Conservation (phyloP, 305 asterid genomes). For the Monarda citriodora region DNA sequence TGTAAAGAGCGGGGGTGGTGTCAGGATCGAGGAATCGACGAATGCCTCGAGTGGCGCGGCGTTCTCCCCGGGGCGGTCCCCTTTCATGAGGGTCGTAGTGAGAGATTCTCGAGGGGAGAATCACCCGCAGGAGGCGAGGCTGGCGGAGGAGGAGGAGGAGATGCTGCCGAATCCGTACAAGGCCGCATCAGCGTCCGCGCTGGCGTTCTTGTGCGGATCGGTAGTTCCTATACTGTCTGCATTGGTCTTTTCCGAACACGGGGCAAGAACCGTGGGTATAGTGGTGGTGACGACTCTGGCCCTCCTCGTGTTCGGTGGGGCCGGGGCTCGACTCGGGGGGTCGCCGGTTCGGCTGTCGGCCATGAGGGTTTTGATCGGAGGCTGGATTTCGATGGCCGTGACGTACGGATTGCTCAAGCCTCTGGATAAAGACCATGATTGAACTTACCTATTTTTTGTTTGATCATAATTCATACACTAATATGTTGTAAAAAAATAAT, state of each 20-base stretch:
- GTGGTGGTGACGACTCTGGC: constrained; percentile 42
- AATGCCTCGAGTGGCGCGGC: neutral
- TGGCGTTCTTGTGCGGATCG: constrained; percentile 55
- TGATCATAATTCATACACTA: too few species aligned
- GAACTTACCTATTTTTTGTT: too few species aligned
- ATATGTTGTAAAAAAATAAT: too few species aligned
- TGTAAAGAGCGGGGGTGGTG: constrained; percentile 1
- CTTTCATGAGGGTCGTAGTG: constrained; percentile 17
- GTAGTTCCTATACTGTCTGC: constrained; percentile 46
- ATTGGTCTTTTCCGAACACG: constrained; percentile 19
- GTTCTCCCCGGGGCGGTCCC: constrained; percentile 20
- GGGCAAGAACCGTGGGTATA: constrained; percentile 28
- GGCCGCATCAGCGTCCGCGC: constrained; percentile 52
- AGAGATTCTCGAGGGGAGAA: neutral
- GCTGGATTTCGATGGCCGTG: constrained; percentile 67
- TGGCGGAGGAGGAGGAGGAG: constrained; percentile 9
- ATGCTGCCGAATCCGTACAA: constrained; percentile 47
- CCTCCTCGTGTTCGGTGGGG: constrained; percentile 33
- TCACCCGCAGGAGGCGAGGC: constrained; percentile 16
- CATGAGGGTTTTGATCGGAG: constrained; percentile 54
- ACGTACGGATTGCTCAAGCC: constrained; percentile 60
- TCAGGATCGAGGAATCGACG: constrained; percentile 15
- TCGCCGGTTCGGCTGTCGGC: constrained; percentile 44
- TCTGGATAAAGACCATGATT: constrained; percentile 9
- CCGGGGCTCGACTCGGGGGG: constrained; percentile 60